Base-by-base conservation (phyloP, 208 protist genomes). In the Balamuthia mandrillaris region DNA sequence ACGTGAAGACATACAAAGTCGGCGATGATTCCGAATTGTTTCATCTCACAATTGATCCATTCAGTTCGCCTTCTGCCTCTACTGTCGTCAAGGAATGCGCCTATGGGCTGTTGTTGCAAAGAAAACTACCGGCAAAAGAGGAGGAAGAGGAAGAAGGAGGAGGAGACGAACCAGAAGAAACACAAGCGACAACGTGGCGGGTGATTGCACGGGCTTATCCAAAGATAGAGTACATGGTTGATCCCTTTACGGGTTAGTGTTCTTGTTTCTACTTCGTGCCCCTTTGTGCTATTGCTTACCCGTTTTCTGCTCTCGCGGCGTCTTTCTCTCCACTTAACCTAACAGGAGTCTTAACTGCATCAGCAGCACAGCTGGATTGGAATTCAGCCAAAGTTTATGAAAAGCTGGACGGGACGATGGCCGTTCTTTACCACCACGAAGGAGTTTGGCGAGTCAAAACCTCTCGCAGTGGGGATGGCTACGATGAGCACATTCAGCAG, bases 231-330 rank as follows among this genome's bases (percentile, higher is more conserved):
- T 77, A 77, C 44, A 21, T 77, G 37, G 54, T 77, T 45, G 66
- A 77, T n/a, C 66, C 66, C 24, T 77, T 77, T 33, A 77, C 66
- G 44, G n/a, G n/a, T n/a, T n/a, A n/a, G n/a, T n/a, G n/a, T n/a
- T n/a, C n/a, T n/a, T n/a, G n/a, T n/a, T n/a, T n/a, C n/a, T n/a
- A n/a, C n/a, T n/a, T n/a, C n/a, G n/a, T n/a, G n/a, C n/a, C n/a
- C n/a, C n/a, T n/a, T n/a, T n/a, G n/a, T n/a, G n/a, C n/a, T n/a
- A n/a, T n/a, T n/a, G n/a, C n/a, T n/a, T n/a, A n/a, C n/a, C n/a
- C n/a, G n/a, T n/a, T n/a, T n/a, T n/a, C n/a, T n/a, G n/a, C n/a
- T n/a, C n/a, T n/a, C n/a, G n/a, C n/a, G n/a, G n/a, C n/a, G n/a
- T n/a, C n/a, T n/a, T n/a, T n/a, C n/a, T n/a, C n/a, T n/a, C n/a